Evolutionary conservation across 2,329 filamentous ascomycete genomes (phyloP).

Genomic region (Dothiorella sarmentorum): DNA sequence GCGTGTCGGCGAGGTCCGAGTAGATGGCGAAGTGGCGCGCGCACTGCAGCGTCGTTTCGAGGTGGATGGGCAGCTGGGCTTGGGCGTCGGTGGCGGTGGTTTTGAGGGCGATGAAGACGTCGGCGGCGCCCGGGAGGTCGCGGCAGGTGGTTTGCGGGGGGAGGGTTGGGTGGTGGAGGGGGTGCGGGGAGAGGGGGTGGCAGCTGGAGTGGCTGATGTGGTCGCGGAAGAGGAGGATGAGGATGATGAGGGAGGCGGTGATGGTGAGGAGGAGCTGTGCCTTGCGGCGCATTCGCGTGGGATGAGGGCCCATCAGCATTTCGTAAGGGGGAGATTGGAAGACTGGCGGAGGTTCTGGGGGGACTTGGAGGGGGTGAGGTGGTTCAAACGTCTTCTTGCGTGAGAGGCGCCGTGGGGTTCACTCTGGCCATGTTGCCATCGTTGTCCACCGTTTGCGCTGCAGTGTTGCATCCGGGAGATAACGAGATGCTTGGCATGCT

Average conservation of each 20-base stretch:
- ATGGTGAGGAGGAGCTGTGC: neutral
- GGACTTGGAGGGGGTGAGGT: too few species aligned
- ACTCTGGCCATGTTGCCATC: too few species aligned
- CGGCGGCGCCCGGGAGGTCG: constrained; percentile 39
- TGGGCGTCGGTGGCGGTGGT: constrained; percentile 59
- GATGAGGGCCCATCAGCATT: too few species aligned
- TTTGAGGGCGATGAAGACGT: constrained; percentile 56
- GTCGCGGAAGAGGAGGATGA: neutral
- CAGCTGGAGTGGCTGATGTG: neutral
- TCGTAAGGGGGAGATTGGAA: too few species aligned
- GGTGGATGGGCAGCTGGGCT: constrained; percentile 51
- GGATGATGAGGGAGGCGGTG: neutral
- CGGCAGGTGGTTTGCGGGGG: constrained; percentile 30
- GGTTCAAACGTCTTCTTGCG: too few species aligned
- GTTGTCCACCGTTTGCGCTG: too few species aligned
- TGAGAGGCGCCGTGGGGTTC: too few species aligned
- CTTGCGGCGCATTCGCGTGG: too few species aligned
- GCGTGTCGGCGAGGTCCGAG: constrained; percentile 37
- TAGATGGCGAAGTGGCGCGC: constrained; percentile 35
- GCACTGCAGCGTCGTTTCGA: constrained; percentile 36
- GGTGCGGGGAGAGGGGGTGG: neutral
- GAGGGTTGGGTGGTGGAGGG: neutral
- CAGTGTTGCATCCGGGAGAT: too few species aligned
- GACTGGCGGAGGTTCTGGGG: too few species aligned
- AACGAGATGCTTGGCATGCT: too few species aligned